Evolutionary conservation across 495 filamentous ascomycete genomes (phyloP).

Genomic region (Xylaria castorea): DNA sequence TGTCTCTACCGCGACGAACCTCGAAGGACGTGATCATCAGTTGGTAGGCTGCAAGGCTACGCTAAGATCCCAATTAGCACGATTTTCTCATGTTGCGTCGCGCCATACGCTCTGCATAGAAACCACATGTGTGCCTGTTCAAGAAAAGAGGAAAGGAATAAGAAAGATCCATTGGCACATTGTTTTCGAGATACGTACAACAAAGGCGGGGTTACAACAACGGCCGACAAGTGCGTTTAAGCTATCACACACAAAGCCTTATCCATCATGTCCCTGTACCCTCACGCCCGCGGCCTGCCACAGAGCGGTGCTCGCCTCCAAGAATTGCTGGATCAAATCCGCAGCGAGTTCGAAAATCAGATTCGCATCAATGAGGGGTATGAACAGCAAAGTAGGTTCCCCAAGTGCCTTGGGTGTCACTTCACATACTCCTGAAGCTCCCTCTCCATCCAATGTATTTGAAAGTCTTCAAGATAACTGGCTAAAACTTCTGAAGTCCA

Average conservation of each 20-base stretch:
- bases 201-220: slow-evolving; percentile 4
- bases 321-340: slow-evolving; percentile 89
- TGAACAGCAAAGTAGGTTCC: slow-evolving; percentile 85
- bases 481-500: slow-evolving; percentile 63
- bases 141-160: neutral
- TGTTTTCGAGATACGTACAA: neutral
- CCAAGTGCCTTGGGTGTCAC: neutral
- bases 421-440: neutral
- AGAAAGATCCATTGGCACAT: neutral
- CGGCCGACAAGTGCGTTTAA: neutral
- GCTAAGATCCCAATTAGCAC: neutral
- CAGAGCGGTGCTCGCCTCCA: slow-evolving; percentile 72
- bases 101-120: neutral
- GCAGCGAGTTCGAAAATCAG: slow-evolving; percentile 88
- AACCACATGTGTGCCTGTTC: neutral
- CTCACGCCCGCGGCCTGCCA: slow-evolving; percentile 75
- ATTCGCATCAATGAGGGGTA: slow-evolving; percentile 76
- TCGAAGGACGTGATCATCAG: neutral
- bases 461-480: neutral
- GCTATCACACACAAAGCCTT: slow-evolving; percentile 12
- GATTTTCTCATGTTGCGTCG: slow-evolving; percentile 14
- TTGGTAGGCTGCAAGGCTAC: neutral
- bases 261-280: slow-evolving; percentile 79
- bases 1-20: neutral
- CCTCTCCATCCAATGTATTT: neutral